Conservation (phyloP, 768 basidiomycete species). For the Mycena kentingensis region DNA sequence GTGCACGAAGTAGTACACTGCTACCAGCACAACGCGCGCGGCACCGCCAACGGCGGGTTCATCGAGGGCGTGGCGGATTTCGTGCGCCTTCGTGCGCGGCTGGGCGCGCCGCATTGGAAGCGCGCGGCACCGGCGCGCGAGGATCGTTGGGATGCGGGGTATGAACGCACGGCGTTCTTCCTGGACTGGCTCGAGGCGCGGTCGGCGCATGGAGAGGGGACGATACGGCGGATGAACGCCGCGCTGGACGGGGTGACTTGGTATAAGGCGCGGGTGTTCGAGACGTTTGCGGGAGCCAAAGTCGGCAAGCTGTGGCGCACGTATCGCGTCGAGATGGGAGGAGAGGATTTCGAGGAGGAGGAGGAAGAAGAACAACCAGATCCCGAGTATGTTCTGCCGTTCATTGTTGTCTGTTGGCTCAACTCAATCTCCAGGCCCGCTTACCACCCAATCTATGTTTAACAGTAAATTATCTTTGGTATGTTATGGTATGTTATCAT, state of each 20-base stretch:
- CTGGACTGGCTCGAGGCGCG: slow-evolving; percentile 65
- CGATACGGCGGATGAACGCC: slow-evolving; percentile 60
- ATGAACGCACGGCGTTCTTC: slow-evolving; percentile 74
- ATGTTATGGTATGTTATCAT: neutral
- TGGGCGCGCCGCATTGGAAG: slow-evolving; percentile 73
- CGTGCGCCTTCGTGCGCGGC: slow-evolving; percentile 61
- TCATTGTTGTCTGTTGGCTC: too few species aligned
- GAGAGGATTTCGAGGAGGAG: slow-evolving; percentile 8
- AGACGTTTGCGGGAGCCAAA: slow-evolving; percentile 50
- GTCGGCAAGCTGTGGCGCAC: slow-evolving; percentile 59
- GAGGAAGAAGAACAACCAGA: too few species aligned
- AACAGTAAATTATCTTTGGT: too few species aligned
- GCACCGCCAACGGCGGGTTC: slow-evolving; percentile 65
- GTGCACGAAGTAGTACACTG: slow-evolving; percentile 77
- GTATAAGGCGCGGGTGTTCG: slow-evolving; percentile 57
- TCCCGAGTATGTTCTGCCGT: too few species aligned
- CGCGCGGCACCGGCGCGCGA: slow-evolving; percentile 33
- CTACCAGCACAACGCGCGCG: slow-evolving; percentile 67
- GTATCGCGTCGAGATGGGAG: slow-evolving; percentile 48
- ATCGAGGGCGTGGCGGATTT: slow-evolving; percentile 84
- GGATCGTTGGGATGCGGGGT: slow-evolving; percentile 73
- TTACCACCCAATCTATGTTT: too few species aligned
- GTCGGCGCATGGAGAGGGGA: slow-evolving; percentile 45
- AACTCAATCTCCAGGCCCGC: too few species aligned
- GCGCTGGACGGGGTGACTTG: slow-evolving; percentile 38